A percentile compares a stretch with the other conserved stretches of the same genome.
These are phyloP conservation scores for Aspergillus flavus DNA, from an alignment of 2,329 filamentous ascomycete genomes.

Conservation along the genomic window DNA sequence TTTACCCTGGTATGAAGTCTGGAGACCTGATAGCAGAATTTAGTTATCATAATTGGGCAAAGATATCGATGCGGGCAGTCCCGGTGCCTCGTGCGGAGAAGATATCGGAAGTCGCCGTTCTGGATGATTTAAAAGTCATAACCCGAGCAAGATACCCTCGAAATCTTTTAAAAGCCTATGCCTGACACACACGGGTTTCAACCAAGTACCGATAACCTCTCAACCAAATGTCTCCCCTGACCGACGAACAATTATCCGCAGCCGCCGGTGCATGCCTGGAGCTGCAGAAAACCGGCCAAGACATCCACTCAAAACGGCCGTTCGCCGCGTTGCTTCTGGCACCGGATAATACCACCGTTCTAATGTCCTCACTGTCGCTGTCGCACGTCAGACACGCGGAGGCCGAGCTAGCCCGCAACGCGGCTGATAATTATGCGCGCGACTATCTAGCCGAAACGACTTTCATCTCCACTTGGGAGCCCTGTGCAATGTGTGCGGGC, in stretches of 20 bases:
- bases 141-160: not conserved
- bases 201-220: not conserved
- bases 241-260: slow-evolving; percentile 42
- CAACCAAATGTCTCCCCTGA: slow-evolving; percentile 29
- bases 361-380: slow-evolving; percentile 54
- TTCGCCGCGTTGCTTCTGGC: slow-evolving; percentile 54
- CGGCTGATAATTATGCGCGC: slow-evolving; percentile 52
- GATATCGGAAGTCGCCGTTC: not conserved
- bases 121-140: not conserved
- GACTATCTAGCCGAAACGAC: slow-evolving; percentile 54
- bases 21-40: not conserved
- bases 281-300: slow-evolving; percentile 49
- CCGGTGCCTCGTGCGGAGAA: not conserved
- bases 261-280: slow-evolving; percentile 44
- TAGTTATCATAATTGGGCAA: not conserved
- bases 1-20: too few relatives aligned
- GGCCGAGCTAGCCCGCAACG: slow-evolving; percentile 52
- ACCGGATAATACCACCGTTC: slow-evolving; percentile 53
- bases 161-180: not conserved
- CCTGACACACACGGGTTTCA: not conserved
- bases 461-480: slow-evolving; percentile 58
- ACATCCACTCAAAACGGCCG: slow-evolving; percentile 50
- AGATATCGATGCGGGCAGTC: not conserved
- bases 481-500: slow-evolving; percentile 56
- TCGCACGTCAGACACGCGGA: slow-evolving; percentile 59